Evolutionary conservation across 768 basidiomycete species (phyloP), one percentile per base, ranked within the genome.

Genomic region (Amanita pallidorosea): DNA sequence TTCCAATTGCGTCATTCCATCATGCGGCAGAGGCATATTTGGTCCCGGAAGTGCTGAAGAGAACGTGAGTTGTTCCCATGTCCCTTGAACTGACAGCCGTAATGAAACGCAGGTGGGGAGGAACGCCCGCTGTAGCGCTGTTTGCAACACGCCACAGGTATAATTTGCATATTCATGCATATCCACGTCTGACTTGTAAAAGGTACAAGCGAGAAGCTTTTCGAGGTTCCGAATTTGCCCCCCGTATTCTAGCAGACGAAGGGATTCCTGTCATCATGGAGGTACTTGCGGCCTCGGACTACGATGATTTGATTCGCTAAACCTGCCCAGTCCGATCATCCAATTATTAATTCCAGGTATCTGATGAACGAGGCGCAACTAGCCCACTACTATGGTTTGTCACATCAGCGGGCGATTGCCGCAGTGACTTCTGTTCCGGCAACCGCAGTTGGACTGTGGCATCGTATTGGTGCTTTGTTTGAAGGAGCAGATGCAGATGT

Each of bases 21-120:
- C 85, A 89, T 60, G 93, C 91, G 7, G 83, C 89, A 49, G 91
- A 95, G 63, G 80, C 90, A 1, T 96, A 89, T 66, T 75, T 96
- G n/a, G 85, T 93, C 20, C 88, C 92, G 1, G 79, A 80, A 20
- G 67, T 85, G 4, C 67, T 97, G 54, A 94, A 91, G 65, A 70
- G 76, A 63, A 79, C 83, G 54, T 93, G 74, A 58, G 78, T 25
- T 36, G 12, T 17, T 36, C 25, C 23, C 7, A 37, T 33, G 13
- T 4, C 20, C 50, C 5, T 29, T 27, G 6, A 43, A 18, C 12
- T 15, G 36, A 31, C 17, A 8, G 9, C 44, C 23, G 49, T 45
- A 25, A 35, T 37, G 42, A 18, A 35, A 18, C 33, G 11, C 51
- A 72, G 70, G 40, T 74, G 68, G 66, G 74, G 71, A 44, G 72